Percentiles rank a stretch among this genome's conserved stretches.
Conservation (phyloP, 306 rosid genomes). For the Begonia masoniana region DNA sequence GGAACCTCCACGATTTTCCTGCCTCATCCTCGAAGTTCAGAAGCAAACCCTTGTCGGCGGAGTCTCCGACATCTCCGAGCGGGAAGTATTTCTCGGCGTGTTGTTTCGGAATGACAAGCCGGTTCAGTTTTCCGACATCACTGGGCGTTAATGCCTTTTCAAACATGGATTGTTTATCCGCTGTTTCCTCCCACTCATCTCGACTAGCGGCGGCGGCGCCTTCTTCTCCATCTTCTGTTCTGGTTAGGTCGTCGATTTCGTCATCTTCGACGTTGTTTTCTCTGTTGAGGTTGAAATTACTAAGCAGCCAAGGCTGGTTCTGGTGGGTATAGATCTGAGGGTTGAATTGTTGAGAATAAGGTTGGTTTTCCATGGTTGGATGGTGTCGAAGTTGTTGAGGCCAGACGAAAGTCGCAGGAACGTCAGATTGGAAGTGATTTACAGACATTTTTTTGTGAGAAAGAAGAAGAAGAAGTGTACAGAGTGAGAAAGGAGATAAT, state of each 20-base stretch:
- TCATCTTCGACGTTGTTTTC: constrained; percentile 9
- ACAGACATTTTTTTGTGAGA: constrained; percentile 23
- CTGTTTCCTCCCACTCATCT: no score
- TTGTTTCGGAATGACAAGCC: constrained; percentile 91
- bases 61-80: constrained; percentile 14
- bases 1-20: constrained; percentile 85
- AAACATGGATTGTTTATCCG: constrained; percentile 60
- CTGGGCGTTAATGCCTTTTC: constrained; percentile 91
- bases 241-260: neutral
- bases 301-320: neutral
- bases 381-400: constrained; percentile 10
- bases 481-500: neutral
- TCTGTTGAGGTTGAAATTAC: constrained; percentile 26
- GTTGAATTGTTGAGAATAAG: constrained; percentile 4
- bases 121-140: constrained; percentile 94
- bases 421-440: constrained; percentile 41
- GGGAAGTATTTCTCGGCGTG: constrained; percentile 92
- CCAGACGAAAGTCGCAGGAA: constrained; percentile 40
- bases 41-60: constrained; percentile 39
- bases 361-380: constrained; percentile 5
- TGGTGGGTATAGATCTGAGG: neutral
- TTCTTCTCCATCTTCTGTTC: no score
- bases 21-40: constrained; percentile 91
- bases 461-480: no score
- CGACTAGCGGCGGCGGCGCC: no score